Evolutionary conservation across 345 rosid genomes (phyloP).

Genomic region (Brassica carinata): DNA sequence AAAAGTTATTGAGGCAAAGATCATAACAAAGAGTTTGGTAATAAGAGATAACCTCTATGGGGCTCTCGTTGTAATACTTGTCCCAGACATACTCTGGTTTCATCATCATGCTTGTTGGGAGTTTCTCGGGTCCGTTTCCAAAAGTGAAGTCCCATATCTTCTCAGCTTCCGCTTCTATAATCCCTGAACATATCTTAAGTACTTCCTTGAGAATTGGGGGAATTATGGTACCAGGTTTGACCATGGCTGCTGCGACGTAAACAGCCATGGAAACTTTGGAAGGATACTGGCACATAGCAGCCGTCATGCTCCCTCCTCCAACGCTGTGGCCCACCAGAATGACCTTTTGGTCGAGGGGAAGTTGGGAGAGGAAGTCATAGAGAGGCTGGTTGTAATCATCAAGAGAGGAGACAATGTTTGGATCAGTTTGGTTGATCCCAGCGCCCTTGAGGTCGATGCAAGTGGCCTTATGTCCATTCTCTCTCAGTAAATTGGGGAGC

Average conservation of each 20-base stretch:
- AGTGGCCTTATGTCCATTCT: conserved; percentile 44
- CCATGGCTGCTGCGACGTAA: conserved; percentile 50
- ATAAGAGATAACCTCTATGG: conserved; percentile 39
- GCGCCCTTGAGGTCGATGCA: conserved; percentile 51
- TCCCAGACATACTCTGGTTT: conserved; percentile 40
- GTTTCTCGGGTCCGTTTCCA: conserved; percentile 42
- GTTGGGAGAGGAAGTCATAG: conserved; percentile 36
- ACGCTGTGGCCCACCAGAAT: conserved; percentile 55
- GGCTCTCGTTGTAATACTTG: conserved; percentile 42
- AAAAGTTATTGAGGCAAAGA: background rate
- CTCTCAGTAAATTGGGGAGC: conserved; percentile 42
- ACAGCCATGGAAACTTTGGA: conserved; percentile 47
- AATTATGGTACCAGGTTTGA: conserved; percentile 40
- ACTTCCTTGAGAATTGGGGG: conserved; percentile 24
- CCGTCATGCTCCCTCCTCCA: conserved; percentile 51
- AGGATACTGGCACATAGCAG: conserved; percentile 44
- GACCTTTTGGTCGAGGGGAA: conserved; percentile 46
- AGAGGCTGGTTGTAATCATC: conserved; percentile 52
- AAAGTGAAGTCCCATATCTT: conserved; percentile 31
- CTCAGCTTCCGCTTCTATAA: conserved; percentile 26
- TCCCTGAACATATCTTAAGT: conserved; percentile 30
- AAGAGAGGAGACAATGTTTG: conserved; percentile 43
- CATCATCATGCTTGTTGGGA: conserved; percentile 44
- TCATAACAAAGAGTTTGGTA: background rate
- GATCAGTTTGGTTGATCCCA: conserved; percentile 46